phyloP scores from a whole-genome alignment of 805 yeast species.

The Naumovozyma castellii region DNA sequence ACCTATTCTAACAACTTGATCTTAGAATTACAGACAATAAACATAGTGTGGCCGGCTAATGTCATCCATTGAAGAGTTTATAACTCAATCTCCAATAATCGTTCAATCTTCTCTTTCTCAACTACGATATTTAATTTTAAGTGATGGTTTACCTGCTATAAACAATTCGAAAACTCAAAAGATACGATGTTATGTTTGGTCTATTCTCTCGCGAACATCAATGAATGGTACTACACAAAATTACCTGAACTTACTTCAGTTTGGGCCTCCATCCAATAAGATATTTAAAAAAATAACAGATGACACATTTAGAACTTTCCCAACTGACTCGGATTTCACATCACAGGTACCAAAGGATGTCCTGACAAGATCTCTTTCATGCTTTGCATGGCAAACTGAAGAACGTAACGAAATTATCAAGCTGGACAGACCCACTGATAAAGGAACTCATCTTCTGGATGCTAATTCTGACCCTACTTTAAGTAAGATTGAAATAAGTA shows the following conservation, averaged over 20 bases:
- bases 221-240: constrained; percentile 43
- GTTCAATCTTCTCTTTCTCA: constrained; percentile 23
- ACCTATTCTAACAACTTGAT: too few species aligned
- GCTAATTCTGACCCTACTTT: not conserved
- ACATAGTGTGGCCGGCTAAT: not conserved
- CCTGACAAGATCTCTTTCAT: constrained; percentile 57
- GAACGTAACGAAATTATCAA: constrained; percentile 5
- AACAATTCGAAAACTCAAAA: constrained; percentile 12
- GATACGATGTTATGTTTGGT: constrained; percentile 64
- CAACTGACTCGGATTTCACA: constrained; percentile 60
- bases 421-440: not conserved
- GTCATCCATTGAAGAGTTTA: constrained; percentile 17
- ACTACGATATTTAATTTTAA: constrained; percentile 18
- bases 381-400: constrained; percentile 47
- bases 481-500: constrained; percentile 11
- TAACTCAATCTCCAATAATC: constrained; percentile 18
- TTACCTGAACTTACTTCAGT: constrained; percentile 44
- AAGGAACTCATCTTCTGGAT: not conserved
- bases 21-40: too few species aligned
- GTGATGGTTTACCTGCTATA: constrained; percentile 13
- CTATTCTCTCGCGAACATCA: constrained; percentile 57
- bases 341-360: constrained; percentile 59
- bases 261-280: constrained; percentile 51
- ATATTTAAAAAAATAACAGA: constrained; percentile 56
- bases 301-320: constrained; percentile 78